A percentile compares a stretch with the other conserved stretches of the same genome.
Evolutionary conservation across 2,329 filamentous ascomycete genomes (phyloP).

Genomic region (Dothistroma pini): DNA sequence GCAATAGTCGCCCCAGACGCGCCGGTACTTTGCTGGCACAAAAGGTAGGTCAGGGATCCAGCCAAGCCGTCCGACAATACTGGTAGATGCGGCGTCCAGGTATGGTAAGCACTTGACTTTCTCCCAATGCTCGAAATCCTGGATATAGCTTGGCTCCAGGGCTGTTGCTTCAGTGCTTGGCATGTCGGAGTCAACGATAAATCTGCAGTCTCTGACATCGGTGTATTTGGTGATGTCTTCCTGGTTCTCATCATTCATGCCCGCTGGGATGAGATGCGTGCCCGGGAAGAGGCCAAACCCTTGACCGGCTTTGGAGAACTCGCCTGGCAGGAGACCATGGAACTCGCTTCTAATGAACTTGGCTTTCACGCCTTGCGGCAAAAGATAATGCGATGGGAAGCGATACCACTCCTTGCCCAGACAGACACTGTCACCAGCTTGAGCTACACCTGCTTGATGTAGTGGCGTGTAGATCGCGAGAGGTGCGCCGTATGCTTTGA

Average conservation of each 20-base stretch:
- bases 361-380: slow-evolving; percentile 76
- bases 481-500: slow-evolving; percentile 80
- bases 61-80: slow-evolving; percentile 68
- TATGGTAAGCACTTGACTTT: slow-evolving; percentile 71
- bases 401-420: slow-evolving; percentile 98
- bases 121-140: slow-evolving; percentile 74
- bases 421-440: slow-evolving; percentile 69
- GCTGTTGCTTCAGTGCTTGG: slow-evolving; percentile 57
- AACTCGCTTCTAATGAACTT: slow-evolving; percentile 94
- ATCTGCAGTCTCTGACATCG: slow-evolving; percentile 70
- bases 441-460: slow-evolving; percentile 52
- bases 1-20: slow-evolving; percentile 87
- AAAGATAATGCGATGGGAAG: slow-evolving; percentile 88
- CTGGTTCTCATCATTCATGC: slow-evolving; percentile 88
- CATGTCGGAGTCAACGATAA: slow-evolving; percentile 84
- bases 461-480: slow-evolving; percentile 67
- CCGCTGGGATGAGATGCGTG: slow-evolving; percentile 75
- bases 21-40: slow-evolving; percentile 64
- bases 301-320: slow-evolving; percentile 70
- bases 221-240: slow-evolving; percentile 87
- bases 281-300: slow-evolving; percentile 71
- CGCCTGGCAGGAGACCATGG: slow-evolving; percentile 79
- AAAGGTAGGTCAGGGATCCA: slow-evolving; percentile 74
- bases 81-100: slow-evolving; percentile 72
- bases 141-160: slow-evolving; percentile 75